Conservation (phyloP, 2,329 filamentous ascomycete genomes). For the Sphaerulina musiva region DNA sequence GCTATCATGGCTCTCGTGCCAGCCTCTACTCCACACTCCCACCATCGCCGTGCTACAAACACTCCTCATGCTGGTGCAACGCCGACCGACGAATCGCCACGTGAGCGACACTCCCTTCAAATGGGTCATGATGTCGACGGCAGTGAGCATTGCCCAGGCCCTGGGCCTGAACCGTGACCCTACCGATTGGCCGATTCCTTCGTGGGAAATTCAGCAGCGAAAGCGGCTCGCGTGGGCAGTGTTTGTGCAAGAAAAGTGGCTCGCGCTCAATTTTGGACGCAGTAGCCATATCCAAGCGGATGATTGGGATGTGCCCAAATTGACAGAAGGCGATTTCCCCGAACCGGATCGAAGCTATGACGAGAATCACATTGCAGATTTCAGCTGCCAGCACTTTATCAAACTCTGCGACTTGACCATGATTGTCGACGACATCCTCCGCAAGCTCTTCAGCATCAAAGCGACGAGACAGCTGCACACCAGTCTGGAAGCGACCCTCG, state of each 20-base stretch:
- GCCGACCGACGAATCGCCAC: constrained; percentile 31
- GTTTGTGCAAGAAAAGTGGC: constrained; percentile 61
- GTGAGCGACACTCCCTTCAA: constrained; percentile 33
- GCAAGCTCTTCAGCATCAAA: constrained; percentile 33
- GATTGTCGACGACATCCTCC: constrained; percentile 48
- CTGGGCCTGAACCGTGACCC: constrained; percentile 57
- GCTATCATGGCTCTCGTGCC: constrained; percentile 30
- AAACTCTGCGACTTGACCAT: constrained; percentile 47
- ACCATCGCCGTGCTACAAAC: constrained; percentile 31
- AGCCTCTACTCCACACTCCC: constrained; percentile 29
- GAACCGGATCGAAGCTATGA: constrained; percentile 21
- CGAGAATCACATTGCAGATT: constrained; percentile 13
- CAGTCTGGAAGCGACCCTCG: constrained; percentile 38
- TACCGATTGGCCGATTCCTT: constrained; percentile 55
- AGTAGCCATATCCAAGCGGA: constrained; percentile 49
- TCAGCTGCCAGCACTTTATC: constrained; percentile 40
- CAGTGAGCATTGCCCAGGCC: constrained; percentile 52
- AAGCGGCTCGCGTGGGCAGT: constrained; percentile 58
- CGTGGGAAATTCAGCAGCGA: constrained; percentile 57
- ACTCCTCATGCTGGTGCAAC: constrained; percentile 31
- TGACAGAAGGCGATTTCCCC: constrained; percentile 43
- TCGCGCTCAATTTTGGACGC: constrained; percentile 51
- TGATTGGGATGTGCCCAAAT: constrained; percentile 51
- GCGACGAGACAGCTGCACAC: constrained; percentile 40
- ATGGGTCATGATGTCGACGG: constrained; percentile 31